phyloP scores from a whole-genome alignment of 148 eudicot species.

The Amaranthus hypochondriacus region DNA sequence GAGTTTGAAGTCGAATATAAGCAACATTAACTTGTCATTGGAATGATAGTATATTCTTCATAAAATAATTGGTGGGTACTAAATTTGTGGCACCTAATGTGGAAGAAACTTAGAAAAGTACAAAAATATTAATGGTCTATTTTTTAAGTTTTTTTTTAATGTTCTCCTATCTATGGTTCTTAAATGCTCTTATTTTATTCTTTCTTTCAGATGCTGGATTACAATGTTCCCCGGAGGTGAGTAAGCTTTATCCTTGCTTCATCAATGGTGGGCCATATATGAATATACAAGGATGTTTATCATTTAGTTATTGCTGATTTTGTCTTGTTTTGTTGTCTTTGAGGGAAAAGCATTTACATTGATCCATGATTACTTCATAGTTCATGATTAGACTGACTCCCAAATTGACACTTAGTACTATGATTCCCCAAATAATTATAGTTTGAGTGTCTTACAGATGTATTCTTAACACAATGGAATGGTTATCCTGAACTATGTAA shows the following conservation, averaged over 20 bases:
- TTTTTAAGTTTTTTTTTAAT: constrained; percentile 9
- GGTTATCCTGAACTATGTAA: not conserved
- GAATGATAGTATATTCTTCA: too few species aligned
- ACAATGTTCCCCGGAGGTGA: constrained; percentile 97
- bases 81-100: not conserved
- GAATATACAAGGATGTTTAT: not conserved
- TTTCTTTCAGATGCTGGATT: constrained; percentile 73
- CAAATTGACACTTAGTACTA: not conserved
- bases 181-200: constrained; percentile 10
- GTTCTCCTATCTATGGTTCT: not conserved
- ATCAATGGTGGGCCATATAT: constrained; percentile 11
- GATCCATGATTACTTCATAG: not conserved
- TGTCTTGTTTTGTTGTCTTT: not conserved
- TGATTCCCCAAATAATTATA: not conserved
- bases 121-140: not conserved
- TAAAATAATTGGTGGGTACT: not conserved
- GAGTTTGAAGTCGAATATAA: too few species aligned
- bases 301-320: constrained; percentile 2
- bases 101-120: too few species aligned
- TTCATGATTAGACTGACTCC: not conserved
- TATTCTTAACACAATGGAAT: too few species aligned
- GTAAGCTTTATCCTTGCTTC: constrained; percentile 9
- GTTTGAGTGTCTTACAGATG: too few species aligned
- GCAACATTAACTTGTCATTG: too few species aligned
- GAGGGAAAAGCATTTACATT: not conserved